Percentiles rank a stretch among this genome's conserved stretches.
Conservation (phyloP, 2,329 filamentous ascomycete genomes). For the Curvularia sp. region DNA sequence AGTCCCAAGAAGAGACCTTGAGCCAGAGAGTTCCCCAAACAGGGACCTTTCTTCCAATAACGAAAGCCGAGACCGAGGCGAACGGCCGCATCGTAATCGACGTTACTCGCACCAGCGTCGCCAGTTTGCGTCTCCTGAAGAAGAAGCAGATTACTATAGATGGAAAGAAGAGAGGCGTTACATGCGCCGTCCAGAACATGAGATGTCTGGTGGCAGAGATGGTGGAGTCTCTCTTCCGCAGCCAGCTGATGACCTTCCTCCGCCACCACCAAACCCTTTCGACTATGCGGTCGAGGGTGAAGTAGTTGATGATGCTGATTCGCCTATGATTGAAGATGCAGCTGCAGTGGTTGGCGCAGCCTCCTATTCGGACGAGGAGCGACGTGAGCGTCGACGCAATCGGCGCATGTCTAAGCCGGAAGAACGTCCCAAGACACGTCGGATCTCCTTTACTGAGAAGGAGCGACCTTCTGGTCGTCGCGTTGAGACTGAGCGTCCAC, state of each 20-base stretch:
- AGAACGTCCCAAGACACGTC: conserved; percentile 42
- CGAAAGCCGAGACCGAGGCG: conserved; percentile 40
- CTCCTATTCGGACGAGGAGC: conserved; percentile 42
- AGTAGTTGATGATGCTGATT: conserved; percentile 15
- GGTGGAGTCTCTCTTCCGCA: conserved; percentile 32
- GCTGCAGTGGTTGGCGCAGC: conserved; percentile 35
- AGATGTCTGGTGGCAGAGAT: conserved; percentile 40
- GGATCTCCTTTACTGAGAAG: conserved; percentile 42
- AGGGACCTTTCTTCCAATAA: conserved; percentile 45
- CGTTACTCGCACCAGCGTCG: conserved; percentile 38
- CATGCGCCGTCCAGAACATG: conserved; percentile 33
- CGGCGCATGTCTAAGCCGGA: conserved; percentile 39
- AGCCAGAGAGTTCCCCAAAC: conserved; percentile 35
- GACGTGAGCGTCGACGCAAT: conserved; percentile 35
- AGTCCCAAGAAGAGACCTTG: conserved; percentile 29
- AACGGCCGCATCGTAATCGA: conserved; percentile 43
- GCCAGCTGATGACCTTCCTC: conserved; percentile 27
- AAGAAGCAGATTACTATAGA: conserved; percentile 44
- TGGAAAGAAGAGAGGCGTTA: conserved; percentile 42
- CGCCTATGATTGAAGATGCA: conserved; percentile 36
- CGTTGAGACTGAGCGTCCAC: conserved; percentile 38
- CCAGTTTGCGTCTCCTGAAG: conserved; percentile 38
- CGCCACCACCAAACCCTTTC: conserved; percentile 31
- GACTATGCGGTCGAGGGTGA: conserved; percentile 28
- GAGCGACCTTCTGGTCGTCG: conserved; percentile 40